Conservation (phyloP, 306 rosid species). For the Rubus idaeus region DNA sequence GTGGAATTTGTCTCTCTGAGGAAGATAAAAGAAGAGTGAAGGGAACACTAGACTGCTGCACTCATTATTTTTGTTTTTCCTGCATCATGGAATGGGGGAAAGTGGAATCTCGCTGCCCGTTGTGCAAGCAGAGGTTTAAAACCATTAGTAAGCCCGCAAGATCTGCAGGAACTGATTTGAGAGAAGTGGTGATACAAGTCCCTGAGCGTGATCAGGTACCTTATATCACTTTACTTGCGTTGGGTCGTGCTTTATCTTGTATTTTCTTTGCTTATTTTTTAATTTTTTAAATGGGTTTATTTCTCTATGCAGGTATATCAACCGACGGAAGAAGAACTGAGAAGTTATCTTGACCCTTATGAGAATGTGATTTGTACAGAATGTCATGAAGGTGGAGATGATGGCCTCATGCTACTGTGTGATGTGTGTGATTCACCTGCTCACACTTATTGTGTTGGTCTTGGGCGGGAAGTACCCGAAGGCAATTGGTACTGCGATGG, state of each 20-base stretch:
- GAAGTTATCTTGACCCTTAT: slow-evolving; percentile 93
- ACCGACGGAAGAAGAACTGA: slow-evolving; percentile 97
- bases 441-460: slow-evolving; percentile 94
- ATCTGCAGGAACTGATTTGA: slow-evolving; percentile 59
- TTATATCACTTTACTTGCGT: slow-evolving; percentile 13
- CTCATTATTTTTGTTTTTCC: slow-evolving; percentile 87
- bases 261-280: slow-evolving; percentile 9
- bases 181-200: slow-evolving; percentile 65
- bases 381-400: slow-evolving; percentile 92
- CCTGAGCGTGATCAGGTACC: slow-evolving; percentile 98
- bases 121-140: slow-evolving; percentile 96
- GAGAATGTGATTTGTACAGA: slow-evolving; percentile 85
- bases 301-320: slow-evolving; percentile 75
- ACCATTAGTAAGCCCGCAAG: slow-evolving; percentile 78
- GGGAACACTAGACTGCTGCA: slow-evolving; percentile 87
- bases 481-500: slow-evolving; percentile 94
- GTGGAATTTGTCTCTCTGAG: slow-evolving; percentile 93
- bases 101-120: slow-evolving; percentile 97
- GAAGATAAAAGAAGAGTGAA: slow-evolving; percentile 89
- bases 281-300: slow-evolving; percentile 21
- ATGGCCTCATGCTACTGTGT: slow-evolving; percentile 85
- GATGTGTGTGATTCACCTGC: slow-evolving; percentile 98
- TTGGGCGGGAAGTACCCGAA: slow-evolving; percentile 84
- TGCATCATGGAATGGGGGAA: slow-evolving; percentile 99
- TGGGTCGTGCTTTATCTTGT: slow-evolving; percentile 22